These are phyloP conservation scores for Pichia sp. DNA, from an alignment of 1,139 yeast genomes.

Conservation along the genomic window DNA sequence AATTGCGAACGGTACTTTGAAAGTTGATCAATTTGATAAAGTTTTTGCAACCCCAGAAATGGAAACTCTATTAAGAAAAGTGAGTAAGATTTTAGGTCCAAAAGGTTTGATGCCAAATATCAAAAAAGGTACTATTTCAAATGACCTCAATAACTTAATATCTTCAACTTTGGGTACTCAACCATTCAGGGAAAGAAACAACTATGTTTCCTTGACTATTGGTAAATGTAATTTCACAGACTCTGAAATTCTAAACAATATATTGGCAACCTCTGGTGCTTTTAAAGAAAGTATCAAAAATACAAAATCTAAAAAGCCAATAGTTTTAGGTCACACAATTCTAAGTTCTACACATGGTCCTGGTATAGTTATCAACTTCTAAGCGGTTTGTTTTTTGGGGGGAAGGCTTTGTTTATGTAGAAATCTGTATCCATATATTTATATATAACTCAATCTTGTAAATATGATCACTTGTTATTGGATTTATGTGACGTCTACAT, in stretches of 20 bases:
- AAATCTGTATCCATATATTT: too few relatives aligned
- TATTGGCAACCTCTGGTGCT: conserved; percentile 61
- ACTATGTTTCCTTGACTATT: conserved; percentile 56
- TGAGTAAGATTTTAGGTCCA: conserved; percentile 82
- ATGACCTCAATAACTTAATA: conserved; percentile 50
- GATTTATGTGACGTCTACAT: too few relatives aligned
- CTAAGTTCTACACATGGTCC: conserved; percentile 76
- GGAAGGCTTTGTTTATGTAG: too few relatives aligned
- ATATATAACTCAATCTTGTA: too few relatives aligned
- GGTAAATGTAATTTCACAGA: conserved; percentile 79
- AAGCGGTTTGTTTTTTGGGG: conserved; percentile 2
- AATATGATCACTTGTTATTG: too few relatives aligned
- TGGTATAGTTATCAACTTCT: conserved; percentile 62
- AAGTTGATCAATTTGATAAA: conserved; percentile 54
- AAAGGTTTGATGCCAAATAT: conserved; percentile 82
- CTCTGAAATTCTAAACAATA: conserved; percentile 62
- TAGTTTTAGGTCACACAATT: conserved; percentile 61
- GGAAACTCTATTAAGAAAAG: conserved; percentile 43
- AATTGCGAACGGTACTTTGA: conserved; percentile 42
- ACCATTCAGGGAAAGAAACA: conserved; percentile 63
- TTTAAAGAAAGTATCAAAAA: conserved; percentile 49
- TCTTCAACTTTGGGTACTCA: conserved; percentile 54
- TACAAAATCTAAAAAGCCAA: conserved; percentile 57
- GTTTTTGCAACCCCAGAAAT: conserved; percentile 85
- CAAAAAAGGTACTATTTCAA: conserved; percentile 81